phyloP scores from a whole-genome alignment of 2,329 filamentous ascomycete species.

The Stachybotrys echinatus region DNA sequence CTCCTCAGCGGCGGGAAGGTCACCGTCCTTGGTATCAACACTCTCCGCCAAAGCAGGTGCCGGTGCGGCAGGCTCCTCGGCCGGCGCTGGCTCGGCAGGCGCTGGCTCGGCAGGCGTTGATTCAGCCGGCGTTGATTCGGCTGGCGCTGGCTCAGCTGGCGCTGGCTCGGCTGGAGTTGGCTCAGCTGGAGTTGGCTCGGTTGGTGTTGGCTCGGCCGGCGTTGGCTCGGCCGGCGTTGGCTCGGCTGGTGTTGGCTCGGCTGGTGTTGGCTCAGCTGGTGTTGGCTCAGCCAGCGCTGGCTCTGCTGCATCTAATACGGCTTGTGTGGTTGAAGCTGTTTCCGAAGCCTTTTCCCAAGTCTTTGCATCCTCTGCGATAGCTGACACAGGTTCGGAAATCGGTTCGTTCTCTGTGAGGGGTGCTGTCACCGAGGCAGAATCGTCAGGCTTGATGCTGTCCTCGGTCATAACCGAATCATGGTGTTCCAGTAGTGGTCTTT shows the following conservation, averaged over 20 bases:
- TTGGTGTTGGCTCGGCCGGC: not conserved
- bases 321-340: not conserved
- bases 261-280: not conserved
- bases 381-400: constrained; percentile 4
- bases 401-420: not conserved
- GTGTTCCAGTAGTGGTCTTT: constrained; percentile 18
- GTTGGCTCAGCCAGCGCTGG: not conserved
- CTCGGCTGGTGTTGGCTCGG: constrained; percentile 5
- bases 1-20: not conserved
- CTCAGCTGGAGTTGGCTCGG: constrained; percentile 2
- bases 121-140: too few species aligned
- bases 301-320: not conserved
- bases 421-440: constrained; percentile 27
- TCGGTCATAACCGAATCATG: constrained; percentile 29
- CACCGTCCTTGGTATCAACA: not conserved
- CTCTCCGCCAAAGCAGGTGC: not conserved
- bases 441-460: constrained; percentile 31
- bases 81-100: not conserved
- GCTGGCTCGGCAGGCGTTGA: not conserved
- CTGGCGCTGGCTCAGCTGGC: constrained; percentile 1
- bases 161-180: too few species aligned
- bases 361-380: not conserved
- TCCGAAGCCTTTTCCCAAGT: not conserved
- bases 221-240: not conserved
- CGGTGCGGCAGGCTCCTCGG: not conserved